Conservation (phyloP, 192 early-diverging fungal genomes). For the Coemansia sp. region DNA sequence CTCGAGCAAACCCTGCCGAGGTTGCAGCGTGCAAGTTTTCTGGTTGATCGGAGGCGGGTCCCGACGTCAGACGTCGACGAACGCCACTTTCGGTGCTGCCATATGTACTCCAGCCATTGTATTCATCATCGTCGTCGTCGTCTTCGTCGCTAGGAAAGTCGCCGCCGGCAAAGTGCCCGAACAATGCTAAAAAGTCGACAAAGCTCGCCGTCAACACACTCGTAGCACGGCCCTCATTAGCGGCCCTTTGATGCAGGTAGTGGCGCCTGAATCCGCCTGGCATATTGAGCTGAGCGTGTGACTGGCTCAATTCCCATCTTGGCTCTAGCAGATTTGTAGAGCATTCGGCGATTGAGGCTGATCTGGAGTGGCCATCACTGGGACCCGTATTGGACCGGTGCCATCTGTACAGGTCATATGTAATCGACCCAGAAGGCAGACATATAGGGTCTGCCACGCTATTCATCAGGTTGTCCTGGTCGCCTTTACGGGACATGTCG, state of each 20-base stretch:
- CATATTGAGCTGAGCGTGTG: slow-evolving; percentile 54
- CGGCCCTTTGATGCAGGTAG: slow-evolving; percentile 70
- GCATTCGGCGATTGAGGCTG: slow-evolving; percentile 16
- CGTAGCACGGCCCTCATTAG: slow-evolving; percentile 59
- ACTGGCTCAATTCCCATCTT: slow-evolving; percentile 53
- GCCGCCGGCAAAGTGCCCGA: slow-evolving; percentile 91
- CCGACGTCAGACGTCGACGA: background rate
- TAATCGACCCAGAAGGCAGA: slow-evolving; percentile 70
- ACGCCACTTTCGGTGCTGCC: background rate
- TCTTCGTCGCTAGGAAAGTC: slow-evolving; percentile 78
- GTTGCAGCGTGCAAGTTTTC: background rate
- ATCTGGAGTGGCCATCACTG: slow-evolving; percentile 10
- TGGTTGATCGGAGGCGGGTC: background rate
- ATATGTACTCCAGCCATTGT: background rate
- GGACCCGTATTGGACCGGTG: slow-evolving; percentile 23
- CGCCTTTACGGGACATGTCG: slow-evolving; percentile 1
- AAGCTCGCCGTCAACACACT: slow-evolving; percentile 79
- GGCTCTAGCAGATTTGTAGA: slow-evolving; percentile 22
- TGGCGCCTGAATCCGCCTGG: slow-evolving; percentile 89
- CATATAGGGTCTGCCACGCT: slow-evolving; percentile 47
- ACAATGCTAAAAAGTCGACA: slow-evolving; percentile 89
- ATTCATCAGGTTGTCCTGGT: slow-evolving; percentile 4
- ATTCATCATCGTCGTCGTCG: slow-evolving; percentile 41
- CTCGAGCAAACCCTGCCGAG: background rate
- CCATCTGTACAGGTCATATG: slow-evolving; percentile 89